Conservation (phyloP, 2,329 filamentous ascomycete species). For the Drechslerella coelobrocha region DNA sequence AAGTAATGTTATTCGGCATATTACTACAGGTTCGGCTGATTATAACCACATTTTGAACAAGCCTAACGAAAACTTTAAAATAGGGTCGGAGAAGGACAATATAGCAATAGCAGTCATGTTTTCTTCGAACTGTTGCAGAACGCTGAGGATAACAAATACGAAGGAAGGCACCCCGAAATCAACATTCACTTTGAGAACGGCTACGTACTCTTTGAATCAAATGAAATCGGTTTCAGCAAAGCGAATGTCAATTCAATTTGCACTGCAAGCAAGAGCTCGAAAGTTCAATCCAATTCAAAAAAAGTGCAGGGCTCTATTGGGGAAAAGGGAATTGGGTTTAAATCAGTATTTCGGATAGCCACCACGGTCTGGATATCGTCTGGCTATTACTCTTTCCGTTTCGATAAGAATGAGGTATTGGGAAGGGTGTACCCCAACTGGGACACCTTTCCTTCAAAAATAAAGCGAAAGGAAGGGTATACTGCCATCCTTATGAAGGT, state of each 20-base stretch:
- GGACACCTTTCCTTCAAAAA: conserved; percentile 52
- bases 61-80: no score
- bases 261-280: conserved; percentile 61
- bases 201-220: conserved; percentile 59
- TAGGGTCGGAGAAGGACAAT: not conserved
- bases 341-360: conserved; percentile 63
- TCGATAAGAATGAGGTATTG: conserved; percentile 56
- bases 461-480: conserved; percentile 38
- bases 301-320: conserved; percentile 62
- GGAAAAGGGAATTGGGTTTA: conserved; percentile 64
- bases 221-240: conserved; percentile 62
- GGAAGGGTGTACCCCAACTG: conserved; percentile 58
- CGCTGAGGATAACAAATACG: conserved; percentile 64
- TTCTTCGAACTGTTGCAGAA: conserved; percentile 66
- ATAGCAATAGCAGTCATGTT: conserved; percentile 57
- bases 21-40: no score
- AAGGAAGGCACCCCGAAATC: conserved; percentile 56
- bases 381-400: conserved; percentile 61
- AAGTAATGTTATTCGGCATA: not conserved
- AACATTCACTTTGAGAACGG: conserved; percentile 56
- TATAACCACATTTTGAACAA: no score
- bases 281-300: conserved; percentile 55
- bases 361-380: conserved; percentile 61
- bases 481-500: conserved; percentile 53
- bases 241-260: conserved; percentile 62